Evolutionary conservation across 2,329 filamentous ascomycete species (phyloP), one percentile per base, ranked within the genome.

Genomic region (Ceratocystis smalleyi): DNA sequence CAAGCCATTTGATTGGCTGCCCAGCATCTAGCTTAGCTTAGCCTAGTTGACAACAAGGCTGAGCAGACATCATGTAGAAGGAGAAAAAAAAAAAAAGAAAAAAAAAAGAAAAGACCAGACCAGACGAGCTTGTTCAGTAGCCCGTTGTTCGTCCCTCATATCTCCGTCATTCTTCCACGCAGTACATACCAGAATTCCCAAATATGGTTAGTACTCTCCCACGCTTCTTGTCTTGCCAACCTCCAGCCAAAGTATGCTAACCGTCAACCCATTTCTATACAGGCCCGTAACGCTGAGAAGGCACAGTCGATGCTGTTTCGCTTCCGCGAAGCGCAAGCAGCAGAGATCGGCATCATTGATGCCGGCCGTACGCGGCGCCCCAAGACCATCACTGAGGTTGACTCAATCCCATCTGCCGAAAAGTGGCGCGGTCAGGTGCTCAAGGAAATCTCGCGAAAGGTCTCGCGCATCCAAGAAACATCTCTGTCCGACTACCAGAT

Each of bases 231-330:
- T 32, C 35, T 3, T 12, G 1, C 10, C 27, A 10, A 10, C 62
- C 19, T 30, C 15, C 15, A 17, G 17, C 45, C 12, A 1, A 4
- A 30, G 15, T n/a, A 47, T 30, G n/a, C 43, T 32, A 49, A 27
- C 59, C 27, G 3, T 30, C 1, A 43, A 19, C 15, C 24, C 7
- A 10, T 15, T n/a, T n/a, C 43, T 3, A 30, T 40, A 0, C 70
- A 91, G 92, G 91, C 92, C 72, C 92, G 92, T 73, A 96, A 97
- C 76, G 92, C 89, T 57, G 92, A 97, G 82, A 99, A 97, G 76
- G 92, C 94, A 72, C 94, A 99, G 80, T 96, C 91, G 59, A 99
- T 99, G 92, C 92, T 99, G 75, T 99, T 96, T 79, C 92, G 94
- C 81, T 99, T 99, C 81, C 90, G 94, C 75, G 94, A 95, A 72